Percentiles rank a stretch among this genome's conserved stretches.
Conservation (phyloP, 305 asterid genomes). For the Plantago coronopus region DNA sequence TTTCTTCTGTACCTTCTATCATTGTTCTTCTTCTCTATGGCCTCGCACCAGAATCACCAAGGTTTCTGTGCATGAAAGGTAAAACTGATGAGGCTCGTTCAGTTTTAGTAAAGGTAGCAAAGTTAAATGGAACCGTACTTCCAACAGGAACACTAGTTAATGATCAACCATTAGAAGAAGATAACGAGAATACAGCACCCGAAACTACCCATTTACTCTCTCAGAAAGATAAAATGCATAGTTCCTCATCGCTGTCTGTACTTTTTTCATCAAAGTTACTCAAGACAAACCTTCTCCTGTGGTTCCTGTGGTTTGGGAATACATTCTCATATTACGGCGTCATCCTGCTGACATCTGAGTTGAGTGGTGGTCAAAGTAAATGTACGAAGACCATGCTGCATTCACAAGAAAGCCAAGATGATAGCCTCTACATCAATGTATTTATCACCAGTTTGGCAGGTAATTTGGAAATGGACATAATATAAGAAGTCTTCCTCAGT, state of each 20-base stretch:
- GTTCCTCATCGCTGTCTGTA: constrained; percentile 34
- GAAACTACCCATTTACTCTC: constrained; percentile 39
- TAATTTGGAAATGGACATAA: constrained; percentile 16
- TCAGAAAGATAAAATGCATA: constrained; percentile 18
- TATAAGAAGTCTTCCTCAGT: not conserved
- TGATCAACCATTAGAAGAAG: constrained; percentile 31
- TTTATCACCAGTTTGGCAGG: constrained; percentile 81
- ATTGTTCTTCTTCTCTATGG: constrained; percentile 45
- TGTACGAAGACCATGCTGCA: constrained; percentile 32
- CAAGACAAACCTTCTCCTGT: constrained; percentile 56
- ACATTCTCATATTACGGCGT: constrained; percentile 73
- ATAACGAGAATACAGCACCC: constrained; percentile 26
- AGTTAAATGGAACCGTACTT: constrained; percentile 44
- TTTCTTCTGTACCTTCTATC: constrained; percentile 57
- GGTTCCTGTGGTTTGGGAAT: constrained; percentile 65
- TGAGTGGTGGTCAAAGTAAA: constrained; percentile 47
- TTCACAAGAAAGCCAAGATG: constrained; percentile 21
- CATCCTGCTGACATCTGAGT: constrained; percentile 73
- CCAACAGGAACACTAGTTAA: constrained; percentile 54
- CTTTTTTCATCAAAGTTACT: constrained; percentile 50
- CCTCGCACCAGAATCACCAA: constrained; percentile 68
- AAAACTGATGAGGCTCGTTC: constrained; percentile 48
- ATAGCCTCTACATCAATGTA: constrained; percentile 57
- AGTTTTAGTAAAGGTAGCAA: constrained; percentile 56
- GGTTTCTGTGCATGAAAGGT: constrained; percentile 62